Conservation (phyloP, 2,329 filamentous ascomycete species). For the Cryphonectria carpinicola region DNA sequence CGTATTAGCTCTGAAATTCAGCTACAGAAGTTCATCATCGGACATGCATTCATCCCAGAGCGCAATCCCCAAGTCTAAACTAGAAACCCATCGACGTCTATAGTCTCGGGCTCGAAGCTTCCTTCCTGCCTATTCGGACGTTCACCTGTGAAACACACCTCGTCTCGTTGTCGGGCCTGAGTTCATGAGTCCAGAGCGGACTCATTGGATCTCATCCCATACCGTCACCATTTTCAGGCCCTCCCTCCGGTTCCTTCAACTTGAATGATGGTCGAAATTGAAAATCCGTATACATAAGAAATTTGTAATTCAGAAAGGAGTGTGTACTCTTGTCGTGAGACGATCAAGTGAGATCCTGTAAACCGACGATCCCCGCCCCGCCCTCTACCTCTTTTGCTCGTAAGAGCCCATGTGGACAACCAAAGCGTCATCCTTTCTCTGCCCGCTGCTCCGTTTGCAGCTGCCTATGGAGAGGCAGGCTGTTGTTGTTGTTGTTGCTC, state of each 20-base stretch:
- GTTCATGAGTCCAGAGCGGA: constrained; percentile 7
- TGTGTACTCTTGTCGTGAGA: constrained; percentile 28
- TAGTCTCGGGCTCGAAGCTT: constrained; percentile 26
- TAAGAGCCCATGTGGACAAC: not conserved
- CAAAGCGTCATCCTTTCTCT: not conserved
- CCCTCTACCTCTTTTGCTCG: constrained; percentile 9
- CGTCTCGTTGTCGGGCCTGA: constrained; percentile 10
- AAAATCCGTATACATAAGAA: constrained; percentile 8
- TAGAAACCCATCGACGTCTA: constrained; percentile 26
- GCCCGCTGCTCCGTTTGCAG: not conserved
- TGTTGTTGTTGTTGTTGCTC: not conserved
- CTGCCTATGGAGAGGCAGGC: constrained; percentile 5
- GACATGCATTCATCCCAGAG: constrained; percentile 27
- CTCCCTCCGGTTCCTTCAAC: constrained; percentile 13
- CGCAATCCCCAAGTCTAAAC: constrained; percentile 25
- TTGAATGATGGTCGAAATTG: constrained; percentile 6
- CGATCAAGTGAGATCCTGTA: constrained; percentile 22
- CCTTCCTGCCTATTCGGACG: constrained; percentile 18
- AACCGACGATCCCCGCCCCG: constrained; percentile 4
- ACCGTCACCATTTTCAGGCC: constrained; percentile 4
- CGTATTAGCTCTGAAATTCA: constrained; percentile 26
- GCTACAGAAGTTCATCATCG: constrained; percentile 25
- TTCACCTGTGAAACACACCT: constrained; percentile 5
- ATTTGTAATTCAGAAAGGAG: constrained; percentile 23
- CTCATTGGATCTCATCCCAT: constrained; percentile 17